Conservation (phyloP, 106 monocot species). For the Allium sativum region DNA sequence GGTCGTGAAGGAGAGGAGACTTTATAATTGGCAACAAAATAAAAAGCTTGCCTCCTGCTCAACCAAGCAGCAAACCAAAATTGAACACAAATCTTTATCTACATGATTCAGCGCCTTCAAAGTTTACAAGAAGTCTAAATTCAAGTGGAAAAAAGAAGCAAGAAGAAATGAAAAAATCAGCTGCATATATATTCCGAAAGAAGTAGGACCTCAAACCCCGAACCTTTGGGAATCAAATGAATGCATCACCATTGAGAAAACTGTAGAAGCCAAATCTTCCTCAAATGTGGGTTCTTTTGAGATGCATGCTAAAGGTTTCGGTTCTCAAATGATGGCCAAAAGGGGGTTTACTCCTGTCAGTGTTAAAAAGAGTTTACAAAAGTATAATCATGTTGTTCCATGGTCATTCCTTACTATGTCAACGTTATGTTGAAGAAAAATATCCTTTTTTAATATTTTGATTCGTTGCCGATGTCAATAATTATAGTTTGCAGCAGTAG, state of each 20-base stretch:
- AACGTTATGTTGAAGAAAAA: no score
- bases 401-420: no score
- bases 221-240: slow-evolving; percentile 4
- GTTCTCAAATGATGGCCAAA: slow-evolving; percentile 87
- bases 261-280: slow-evolving; percentile 6
- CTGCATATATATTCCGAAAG: slow-evolving; percentile 30
- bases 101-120: slow-evolving; percentile 24
- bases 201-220: neutral
- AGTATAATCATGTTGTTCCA: no score
- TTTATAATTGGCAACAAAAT: slow-evolving; percentile 12
- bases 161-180: slow-evolving; percentile 2
- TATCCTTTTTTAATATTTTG: no score
- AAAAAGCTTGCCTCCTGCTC: neutral
- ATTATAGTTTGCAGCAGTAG: no score
- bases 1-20: slow-evolving; percentile 22
- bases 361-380: no score
- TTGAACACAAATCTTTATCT: slow-evolving; percentile 2
- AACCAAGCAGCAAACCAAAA: slow-evolving; percentile 14
- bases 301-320: slow-evolving; percentile 87
- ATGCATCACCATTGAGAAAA: slow-evolving; percentile 5
- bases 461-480: no score
- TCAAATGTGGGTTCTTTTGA: slow-evolving; percentile 64
- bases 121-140: slow-evolving; percentile 15
- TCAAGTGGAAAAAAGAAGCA: slow-evolving; percentile 19
- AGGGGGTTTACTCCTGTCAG: slow-evolving; percentile 40